phyloP scores from a whole-genome alignment of 306 rosid genomes.

The Citrullus amarus region DNA sequence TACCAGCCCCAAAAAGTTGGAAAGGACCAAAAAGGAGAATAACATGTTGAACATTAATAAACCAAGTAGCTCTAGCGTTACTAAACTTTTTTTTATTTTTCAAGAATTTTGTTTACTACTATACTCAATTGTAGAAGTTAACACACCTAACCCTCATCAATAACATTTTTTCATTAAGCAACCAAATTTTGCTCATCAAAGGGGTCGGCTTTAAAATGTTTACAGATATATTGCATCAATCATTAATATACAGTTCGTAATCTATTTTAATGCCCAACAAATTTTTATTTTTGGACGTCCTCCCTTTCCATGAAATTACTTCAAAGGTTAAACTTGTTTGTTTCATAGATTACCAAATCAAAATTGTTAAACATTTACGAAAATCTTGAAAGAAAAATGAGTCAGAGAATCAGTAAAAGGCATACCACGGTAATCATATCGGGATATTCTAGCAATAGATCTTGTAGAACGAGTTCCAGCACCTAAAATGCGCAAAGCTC shows the following conservation, averaged over 20 bases:
- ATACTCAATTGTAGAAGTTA: neutral
- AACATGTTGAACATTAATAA: neutral
- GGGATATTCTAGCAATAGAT: constrained; percentile 46
- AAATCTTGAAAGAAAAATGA: neutral
- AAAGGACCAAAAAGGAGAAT: neutral
- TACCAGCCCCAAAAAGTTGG: neutral
- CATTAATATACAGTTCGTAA: neutral
- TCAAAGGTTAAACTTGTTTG: neutral
- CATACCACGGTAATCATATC: constrained; percentile 69
- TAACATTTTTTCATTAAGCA: neutral
- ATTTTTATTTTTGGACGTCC: neutral
- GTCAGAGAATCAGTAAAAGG: neutral
- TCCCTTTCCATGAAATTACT: neutral
- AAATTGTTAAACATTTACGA: neutral
- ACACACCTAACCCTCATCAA: neutral
- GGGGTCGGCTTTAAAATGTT: neutral
- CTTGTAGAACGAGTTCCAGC: constrained; percentile 66
- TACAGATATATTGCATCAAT: neutral
- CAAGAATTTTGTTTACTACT: neutral
- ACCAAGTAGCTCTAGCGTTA: neutral
- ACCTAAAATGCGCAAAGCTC: constrained; percentile 29
- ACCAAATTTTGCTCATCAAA: neutral
- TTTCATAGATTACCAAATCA: neutral
- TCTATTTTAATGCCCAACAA: neutral
- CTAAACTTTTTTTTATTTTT: neutral